Percentiles rank a stretch among this genome's conserved stretches.
phyloP scores from a whole-genome alignment of 225 moss, liverwort and hornwort species.

The Antitrichia curtipendula region DNA sequence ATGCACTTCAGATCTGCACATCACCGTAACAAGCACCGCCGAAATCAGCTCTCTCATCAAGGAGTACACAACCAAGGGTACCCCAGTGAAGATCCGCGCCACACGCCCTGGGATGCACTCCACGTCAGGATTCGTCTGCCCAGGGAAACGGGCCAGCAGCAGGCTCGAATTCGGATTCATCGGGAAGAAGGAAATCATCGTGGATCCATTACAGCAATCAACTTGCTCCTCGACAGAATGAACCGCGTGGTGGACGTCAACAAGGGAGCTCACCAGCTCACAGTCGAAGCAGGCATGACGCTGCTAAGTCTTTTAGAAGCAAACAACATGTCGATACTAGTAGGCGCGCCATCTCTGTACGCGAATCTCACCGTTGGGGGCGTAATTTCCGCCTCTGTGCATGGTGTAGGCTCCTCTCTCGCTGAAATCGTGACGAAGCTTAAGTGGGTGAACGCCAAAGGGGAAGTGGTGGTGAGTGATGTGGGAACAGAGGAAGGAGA shows the following conservation, averaged over 20 bases:
- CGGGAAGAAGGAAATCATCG: not conserved
- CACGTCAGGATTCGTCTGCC: not conserved
- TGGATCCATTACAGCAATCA: not conserved
- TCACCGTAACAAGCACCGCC: not conserved
- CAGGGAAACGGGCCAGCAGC: not conserved
- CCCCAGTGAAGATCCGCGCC: not conserved
- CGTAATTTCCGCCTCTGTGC: not conserved
- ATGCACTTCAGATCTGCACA: not conserved
- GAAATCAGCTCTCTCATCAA: not conserved
- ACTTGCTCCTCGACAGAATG: not conserved
- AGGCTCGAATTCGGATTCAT: not conserved
- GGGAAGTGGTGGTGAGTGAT: not conserved
- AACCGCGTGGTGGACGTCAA: not conserved
- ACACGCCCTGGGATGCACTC: not conserved
- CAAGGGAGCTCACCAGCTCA: not conserved
- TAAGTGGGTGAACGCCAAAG: conserved; percentile 22
- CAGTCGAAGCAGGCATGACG: not conserved
- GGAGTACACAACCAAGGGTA: not conserved
- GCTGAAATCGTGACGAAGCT: not conserved
- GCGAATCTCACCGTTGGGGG: not conserved
- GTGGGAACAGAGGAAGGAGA: not conserved
- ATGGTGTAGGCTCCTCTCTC: not conserved
- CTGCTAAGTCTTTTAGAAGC: not conserved
- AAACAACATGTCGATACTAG: not conserved
- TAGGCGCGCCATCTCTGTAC: not conserved